Base-by-base conservation (phyloP, 169 alveolate species). In the Cryptosporidium sp. region DNA sequence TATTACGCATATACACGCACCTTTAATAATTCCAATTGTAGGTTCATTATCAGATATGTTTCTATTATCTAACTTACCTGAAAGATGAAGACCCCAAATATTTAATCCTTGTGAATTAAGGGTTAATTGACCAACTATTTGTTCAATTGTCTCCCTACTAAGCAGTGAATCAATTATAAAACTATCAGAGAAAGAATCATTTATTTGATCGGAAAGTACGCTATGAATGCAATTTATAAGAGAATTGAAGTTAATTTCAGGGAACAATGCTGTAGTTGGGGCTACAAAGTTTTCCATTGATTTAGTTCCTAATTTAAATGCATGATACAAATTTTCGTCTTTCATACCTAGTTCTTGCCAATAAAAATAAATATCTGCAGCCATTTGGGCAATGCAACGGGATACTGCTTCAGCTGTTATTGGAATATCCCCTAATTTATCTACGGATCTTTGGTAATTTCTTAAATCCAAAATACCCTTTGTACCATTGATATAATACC, bases 371-470 rank as follows among this genome's bases (percentile, higher is more conserved):
- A 92, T 51, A 35, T 86, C 87, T 31, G 94, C 93, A 0, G 93
- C 94, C 21, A 91, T 51, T 37, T 87, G 91, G 12, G 93, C 87
- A 37, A 91, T 70, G n/a, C 75, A 65, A 60, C 94, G 91, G 10
- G 86, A 86, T 44, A 91, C 53, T 18, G 94, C 94, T 23, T 91
- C 94, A 8, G 87, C 70, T 6, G 92, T 86, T 39, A 91, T 87
- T 75, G 94, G 94, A 56, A 84, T 60, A 8, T 87, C 70, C 18
- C 31, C 69, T 21, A 9, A 23, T 1, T 26, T 84, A 45, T 75
- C 93, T 39, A 75, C 72, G n/a, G 80, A 67, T 1, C 29, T 23
- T 45, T 85, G 91, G 58, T 60, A 69, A 2, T 67, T 51, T 44
- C 89, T 35, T 5, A 80, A 31, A 2, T 33, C 18, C 8, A 10